These are phyloP conservation scores for Cucumis cinereus DNA, from an alignment of 306 rosid genomes.

Conservation along the genomic window DNA sequence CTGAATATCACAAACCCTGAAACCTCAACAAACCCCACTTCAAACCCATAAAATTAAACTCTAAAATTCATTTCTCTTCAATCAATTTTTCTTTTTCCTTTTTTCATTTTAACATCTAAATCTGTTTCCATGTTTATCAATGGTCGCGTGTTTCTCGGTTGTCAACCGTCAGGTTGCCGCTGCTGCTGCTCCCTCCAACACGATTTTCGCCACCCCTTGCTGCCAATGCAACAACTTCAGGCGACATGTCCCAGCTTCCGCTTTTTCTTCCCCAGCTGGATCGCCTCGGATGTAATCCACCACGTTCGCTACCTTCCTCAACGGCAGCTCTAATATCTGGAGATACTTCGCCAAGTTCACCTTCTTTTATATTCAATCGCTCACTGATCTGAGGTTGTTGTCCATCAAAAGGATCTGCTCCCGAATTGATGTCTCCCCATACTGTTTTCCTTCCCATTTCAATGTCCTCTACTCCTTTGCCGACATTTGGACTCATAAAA, in stretches of 20 bases:
- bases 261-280: slow-evolving; percentile 99
- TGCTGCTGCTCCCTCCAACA: slow-evolving; percentile 46
- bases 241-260: slow-evolving; percentile 99
- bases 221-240: slow-evolving; percentile 89
- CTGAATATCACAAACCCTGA: slow-evolving; percentile 17
- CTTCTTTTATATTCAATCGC: slow-evolving; percentile 56
- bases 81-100: neutral
- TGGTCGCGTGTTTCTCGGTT: slow-evolving; percentile 16
- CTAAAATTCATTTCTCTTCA: neutral
- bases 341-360: slow-evolving; percentile 58
- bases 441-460: slow-evolving; percentile 96
- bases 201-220: slow-evolving; percentile 77
- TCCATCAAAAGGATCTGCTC: slow-evolving; percentile 50
- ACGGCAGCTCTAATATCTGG: slow-evolving; percentile 66
- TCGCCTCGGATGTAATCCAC: slow-evolving; percentile 72
- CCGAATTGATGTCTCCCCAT: slow-evolving; percentile 65
- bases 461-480: slow-evolving; percentile 80
- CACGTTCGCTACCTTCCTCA: slow-evolving; percentile 51
- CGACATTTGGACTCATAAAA: slow-evolving; percentile 82
- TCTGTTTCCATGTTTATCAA: neutral
- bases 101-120: neutral
- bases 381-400: slow-evolving; percentile 42
- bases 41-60: slow-evolving; percentile 14
- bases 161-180: slow-evolving; percentile 22
- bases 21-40: neutral